These are phyloP conservation scores for Thelonectria olida DNA, from an alignment of 2,329 filamentous ascomycete species.

Conservation along the genomic window DNA sequence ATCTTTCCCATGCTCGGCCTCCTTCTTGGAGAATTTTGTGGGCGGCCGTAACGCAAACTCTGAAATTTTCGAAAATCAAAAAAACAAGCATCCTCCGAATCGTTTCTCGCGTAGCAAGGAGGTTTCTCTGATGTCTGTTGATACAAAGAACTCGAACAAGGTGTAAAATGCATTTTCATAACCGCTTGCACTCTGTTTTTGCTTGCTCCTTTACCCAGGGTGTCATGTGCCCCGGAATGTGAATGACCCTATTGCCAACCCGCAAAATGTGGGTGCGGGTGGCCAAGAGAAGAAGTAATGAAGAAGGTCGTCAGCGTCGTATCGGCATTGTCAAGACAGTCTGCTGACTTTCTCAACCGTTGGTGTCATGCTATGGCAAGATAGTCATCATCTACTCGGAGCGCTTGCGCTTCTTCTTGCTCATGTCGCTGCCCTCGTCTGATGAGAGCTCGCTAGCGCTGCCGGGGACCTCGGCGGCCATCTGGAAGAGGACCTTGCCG, in stretches of 20 bases:
- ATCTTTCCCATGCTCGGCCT: conserved; percentile 36
- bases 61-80: conserved; percentile 28
- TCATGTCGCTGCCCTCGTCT: conserved; percentile 59
- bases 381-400: conserved; percentile 59
- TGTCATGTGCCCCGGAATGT: conserved; percentile 36
- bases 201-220: conserved; percentile 47
- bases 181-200: conserved; percentile 52
- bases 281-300: conserved; percentile 40
- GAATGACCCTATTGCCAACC: conserved; percentile 43
- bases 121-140: conserved; percentile 48
- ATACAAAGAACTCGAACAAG: conserved; percentile 56
- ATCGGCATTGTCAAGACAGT: conserved; percentile 42
- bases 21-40: conserved; percentile 15
- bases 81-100: conserved; percentile 39
- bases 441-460: conserved; percentile 68
- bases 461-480: conserved; percentile 76
- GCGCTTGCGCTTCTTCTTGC: conserved; percentile 78
- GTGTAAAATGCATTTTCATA: conserved; percentile 50
- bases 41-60: conserved; percentile 36
- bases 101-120: conserved; percentile 42
- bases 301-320: conserved; percentile 47
- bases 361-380: conserved; percentile 23
- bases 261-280: conserved; percentile 29
- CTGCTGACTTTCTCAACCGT: conserved; percentile 33
- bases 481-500: conserved; percentile 84